A percentile compares a stretch with the other conserved stretches of the same genome.
phyloP scores from a whole-genome alignment of 306 rosid genomes.

The Vigna hirtella region DNA sequence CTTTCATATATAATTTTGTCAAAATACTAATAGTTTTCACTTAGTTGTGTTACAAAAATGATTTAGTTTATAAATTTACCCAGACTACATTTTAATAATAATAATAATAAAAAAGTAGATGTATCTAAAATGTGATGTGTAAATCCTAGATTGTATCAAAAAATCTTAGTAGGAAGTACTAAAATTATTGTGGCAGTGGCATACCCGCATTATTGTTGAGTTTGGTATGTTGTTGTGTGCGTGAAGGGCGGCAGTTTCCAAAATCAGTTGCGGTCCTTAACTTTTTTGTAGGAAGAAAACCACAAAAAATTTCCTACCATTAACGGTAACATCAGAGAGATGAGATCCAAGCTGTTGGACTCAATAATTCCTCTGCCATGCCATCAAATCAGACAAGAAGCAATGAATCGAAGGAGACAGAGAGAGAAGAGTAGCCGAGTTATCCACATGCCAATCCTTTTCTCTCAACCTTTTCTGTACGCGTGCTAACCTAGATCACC shows the following conservation, averaged over 20 bases:
- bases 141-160: background rate
- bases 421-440: conserved; percentile 7
- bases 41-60: too few relatives aligned
- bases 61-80: too few relatives aligned
- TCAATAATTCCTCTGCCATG: conserved; percentile 42
- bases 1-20: too few relatives aligned
- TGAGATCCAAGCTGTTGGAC: conserved; percentile 15
- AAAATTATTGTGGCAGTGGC: background rate
- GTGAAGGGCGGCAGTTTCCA: conserved; percentile 23
- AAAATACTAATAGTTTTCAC: too few relatives aligned
- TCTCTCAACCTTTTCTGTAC: conserved; percentile 5
- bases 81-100: too few relatives aligned
- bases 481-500: conserved; percentile 42
- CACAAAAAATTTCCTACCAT: conserved; percentile 13
- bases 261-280: conserved; percentile 32
- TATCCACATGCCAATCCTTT: conserved; percentile 35
- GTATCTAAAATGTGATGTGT: background rate
- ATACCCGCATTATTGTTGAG: conserved; percentile 1
- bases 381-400: conserved; percentile 46
- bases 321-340: conserved; percentile 36
- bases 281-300: conserved; percentile 29
- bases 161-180: background rate
- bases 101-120: too few relatives aligned
- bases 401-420: background rate
- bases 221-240: conserved; percentile 3